phyloP scores from a whole-genome alignment of 345 rosid genomes.

The Salix arbutifolia region DNA sequence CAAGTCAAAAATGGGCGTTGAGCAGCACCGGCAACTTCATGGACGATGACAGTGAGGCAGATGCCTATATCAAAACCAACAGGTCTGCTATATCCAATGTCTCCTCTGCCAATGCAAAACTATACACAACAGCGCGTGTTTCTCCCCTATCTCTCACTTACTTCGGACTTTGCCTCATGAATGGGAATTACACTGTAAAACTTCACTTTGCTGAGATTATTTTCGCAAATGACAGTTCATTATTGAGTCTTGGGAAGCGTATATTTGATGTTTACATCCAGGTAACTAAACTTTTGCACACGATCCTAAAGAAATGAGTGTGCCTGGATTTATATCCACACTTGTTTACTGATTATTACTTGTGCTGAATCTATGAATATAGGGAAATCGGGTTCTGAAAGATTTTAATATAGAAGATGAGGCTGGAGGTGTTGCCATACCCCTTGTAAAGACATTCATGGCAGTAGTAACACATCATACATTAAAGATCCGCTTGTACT shows the following conservation, averaged over 20 bases:
- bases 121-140: slow-evolving; percentile 63
- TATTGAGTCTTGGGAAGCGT: slow-evolving; percentile 60
- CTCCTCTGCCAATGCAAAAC: slow-evolving; percentile 29
- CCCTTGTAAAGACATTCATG: slow-evolving; percentile 18
- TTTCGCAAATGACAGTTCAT: slow-evolving; percentile 48
- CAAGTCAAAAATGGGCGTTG: slow-evolving; percentile 57
- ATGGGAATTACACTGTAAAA: slow-evolving; percentile 68
- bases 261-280: slow-evolving; percentile 76
- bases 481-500: slow-evolving; percentile 24
- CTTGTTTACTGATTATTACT: neutral
- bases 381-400: slow-evolving; percentile 23
- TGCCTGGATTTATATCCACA: neutral
- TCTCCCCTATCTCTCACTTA: slow-evolving; percentile 78
- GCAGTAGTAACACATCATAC: slow-evolving; percentile 16
- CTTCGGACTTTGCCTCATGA: slow-evolving; percentile 72
- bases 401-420: slow-evolving; percentile 23
- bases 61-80: slow-evolving; percentile 46
- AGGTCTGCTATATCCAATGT: slow-evolving; percentile 47
- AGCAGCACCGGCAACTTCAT: slow-evolving; percentile 91
- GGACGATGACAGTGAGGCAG: slow-evolving; percentile 65
- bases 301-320: neutral
- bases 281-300: slow-evolving; percentile 28
- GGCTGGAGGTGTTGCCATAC: slow-evolving; percentile 22
- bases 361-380: neutral
- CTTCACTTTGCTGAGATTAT: slow-evolving; percentile 88